phyloP scores from a whole-genome alignment of 1,284 basidiomycete species.

The Trichosporon sp. region DNA sequence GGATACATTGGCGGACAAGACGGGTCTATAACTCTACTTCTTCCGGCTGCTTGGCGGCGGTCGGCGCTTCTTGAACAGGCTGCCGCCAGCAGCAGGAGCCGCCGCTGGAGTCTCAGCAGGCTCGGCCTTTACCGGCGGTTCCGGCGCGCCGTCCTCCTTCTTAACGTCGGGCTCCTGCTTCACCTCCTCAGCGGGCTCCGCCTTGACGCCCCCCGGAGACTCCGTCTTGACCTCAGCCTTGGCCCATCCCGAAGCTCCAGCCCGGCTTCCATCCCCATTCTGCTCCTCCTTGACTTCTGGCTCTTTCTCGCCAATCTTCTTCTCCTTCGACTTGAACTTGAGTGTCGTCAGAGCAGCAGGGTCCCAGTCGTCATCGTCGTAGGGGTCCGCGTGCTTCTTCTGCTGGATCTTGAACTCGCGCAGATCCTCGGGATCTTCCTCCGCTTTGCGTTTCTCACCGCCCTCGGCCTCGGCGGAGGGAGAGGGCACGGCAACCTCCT shows the following conservation, averaged over 20 bases:
- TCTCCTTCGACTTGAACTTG: conserved; percentile 49
- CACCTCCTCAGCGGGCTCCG: conserved; percentile 15
- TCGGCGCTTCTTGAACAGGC: conserved; percentile 57
- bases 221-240: conserved; percentile 32
- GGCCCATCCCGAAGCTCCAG: conserved; percentile 33
- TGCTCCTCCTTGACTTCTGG: conserved; percentile 18
- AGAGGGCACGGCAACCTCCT: conserved; percentile 61
- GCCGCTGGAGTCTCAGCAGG: conserved; percentile 12
- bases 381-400: conserved; percentile 41
- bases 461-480: not conserved
- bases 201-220: conserved; percentile 19
- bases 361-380: conserved; percentile 53
- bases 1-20: not conserved
- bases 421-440: conserved; percentile 41
- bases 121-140: conserved; percentile 33
- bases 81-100: conserved; percentile 27
- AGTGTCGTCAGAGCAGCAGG: conserved; percentile 37
- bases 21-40: conserved; percentile 36
- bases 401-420: conserved; percentile 43
- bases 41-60: conserved; percentile 49
- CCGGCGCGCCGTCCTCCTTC: conserved; percentile 16
- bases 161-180: conserved; percentile 3
- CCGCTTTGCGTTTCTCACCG: conserved; percentile 19
- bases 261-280: conserved; percentile 23
- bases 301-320: conserved; percentile 27